Conservation (phyloP, 257 asterid genomes). For the Oldenlandia corymbosa region DNA sequence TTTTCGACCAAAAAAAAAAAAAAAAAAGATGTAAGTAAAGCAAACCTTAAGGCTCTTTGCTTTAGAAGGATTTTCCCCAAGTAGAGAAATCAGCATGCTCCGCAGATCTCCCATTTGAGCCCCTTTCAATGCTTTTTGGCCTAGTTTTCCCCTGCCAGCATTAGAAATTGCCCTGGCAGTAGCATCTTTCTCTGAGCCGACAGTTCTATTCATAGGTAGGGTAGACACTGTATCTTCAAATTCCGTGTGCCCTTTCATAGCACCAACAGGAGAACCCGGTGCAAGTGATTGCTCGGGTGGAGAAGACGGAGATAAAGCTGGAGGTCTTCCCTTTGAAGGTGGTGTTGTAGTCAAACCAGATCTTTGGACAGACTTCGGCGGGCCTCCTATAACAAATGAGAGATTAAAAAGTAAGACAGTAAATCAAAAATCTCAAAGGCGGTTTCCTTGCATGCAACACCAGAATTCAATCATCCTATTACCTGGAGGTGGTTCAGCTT, state of each 20-base stretch:
- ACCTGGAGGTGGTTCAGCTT: constrained; percentile 72
- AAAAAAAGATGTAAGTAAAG: not conserved
- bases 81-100: constrained; percentile 60
- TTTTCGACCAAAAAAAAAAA: no score
- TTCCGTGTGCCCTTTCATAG: constrained; percentile 41
- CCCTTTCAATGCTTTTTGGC: constrained; percentile 32
- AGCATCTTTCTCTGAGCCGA: constrained; percentile 55
- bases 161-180: constrained; percentile 35
- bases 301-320: constrained; percentile 62
- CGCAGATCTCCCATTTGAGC: constrained; percentile 57
- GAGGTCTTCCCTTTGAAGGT: constrained; percentile 52
- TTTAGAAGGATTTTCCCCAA: constrained; percentile 55
- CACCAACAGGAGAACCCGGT: constrained; percentile 50
- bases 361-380: constrained; percentile 53
- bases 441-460: constrained; percentile 8
- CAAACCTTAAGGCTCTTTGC: constrained; percentile 81
- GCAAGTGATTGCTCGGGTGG: constrained; percentile 57
- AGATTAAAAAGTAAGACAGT: constrained; percentile 5
- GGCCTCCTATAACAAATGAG: constrained; percentile 43
- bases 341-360: constrained; percentile 46
- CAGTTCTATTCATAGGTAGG: constrained; percentile 34
- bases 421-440: not conserved
- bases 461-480: constrained; percentile 23
- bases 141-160: constrained; percentile 42
- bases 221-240: constrained; percentile 36